These are phyloP conservation scores for Penicillium corylophilum DNA, from an alignment of 2,329 filamentous ascomycete genomes.

Conservation along the genomic window DNA sequence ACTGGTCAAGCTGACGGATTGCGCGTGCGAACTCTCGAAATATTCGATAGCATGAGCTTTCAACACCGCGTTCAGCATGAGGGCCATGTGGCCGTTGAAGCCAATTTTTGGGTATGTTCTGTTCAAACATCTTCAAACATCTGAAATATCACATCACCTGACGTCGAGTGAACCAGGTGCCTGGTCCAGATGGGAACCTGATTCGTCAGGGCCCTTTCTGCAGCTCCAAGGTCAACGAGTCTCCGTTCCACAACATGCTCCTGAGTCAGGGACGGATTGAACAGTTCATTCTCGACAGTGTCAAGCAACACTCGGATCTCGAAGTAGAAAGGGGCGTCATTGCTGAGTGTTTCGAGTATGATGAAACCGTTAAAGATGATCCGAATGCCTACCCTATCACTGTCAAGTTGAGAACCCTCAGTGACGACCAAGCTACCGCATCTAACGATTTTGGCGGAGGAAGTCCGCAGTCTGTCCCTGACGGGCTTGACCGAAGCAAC, in stretches of 20 bases:
- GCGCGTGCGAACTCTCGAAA: constrained; percentile 34
- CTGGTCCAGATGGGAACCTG: constrained; percentile 55
- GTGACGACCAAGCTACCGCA: constrained; percentile 59
- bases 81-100: constrained; percentile 67
- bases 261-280: constrained; percentile 72
- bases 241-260: constrained; percentile 63
- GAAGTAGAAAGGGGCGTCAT: constrained; percentile 61
- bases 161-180: constrained; percentile 11
- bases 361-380: constrained; percentile 50
- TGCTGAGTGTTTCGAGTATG: constrained; percentile 56
- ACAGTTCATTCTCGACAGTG: constrained; percentile 62
- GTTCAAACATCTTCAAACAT: too few relatives aligned
- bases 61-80: constrained; percentile 64
- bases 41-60: constrained; percentile 70
- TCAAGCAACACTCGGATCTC: constrained; percentile 56
- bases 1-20: constrained; percentile 28
- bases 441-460: constrained; percentile 37
- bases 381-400: constrained; percentile 59
- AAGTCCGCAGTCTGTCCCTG: constrained; percentile 31
- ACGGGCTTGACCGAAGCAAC: constrained; percentile 63
- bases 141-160: neutral
- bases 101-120: constrained; percentile 47
- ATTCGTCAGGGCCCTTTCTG: constrained; percentile 63
- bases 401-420: constrained; percentile 57
- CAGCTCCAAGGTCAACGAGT: constrained; percentile 56